phyloP scores from a whole-genome alignment of 2,329 filamentous ascomycete species.

The Sporothrix globosa region DNA sequence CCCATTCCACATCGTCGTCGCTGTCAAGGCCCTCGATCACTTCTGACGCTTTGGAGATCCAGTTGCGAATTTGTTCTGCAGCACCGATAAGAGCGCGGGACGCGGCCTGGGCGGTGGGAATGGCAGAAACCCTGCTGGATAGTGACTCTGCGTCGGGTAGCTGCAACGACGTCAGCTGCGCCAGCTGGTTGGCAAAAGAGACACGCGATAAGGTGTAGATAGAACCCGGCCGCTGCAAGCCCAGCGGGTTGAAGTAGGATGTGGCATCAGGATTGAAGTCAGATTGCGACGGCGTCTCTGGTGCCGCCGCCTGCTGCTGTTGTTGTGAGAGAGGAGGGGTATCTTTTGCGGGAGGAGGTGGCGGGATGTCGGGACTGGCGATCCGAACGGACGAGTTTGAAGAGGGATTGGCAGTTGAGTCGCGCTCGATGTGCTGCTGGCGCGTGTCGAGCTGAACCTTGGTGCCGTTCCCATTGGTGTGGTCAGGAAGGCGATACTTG shows the following conservation, averaged over 20 bases:
- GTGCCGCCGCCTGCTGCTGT: constrained; percentile 15
- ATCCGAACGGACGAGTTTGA: background rate
- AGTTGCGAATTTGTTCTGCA: constrained; percentile 88
- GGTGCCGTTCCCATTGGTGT: constrained; percentile 68
- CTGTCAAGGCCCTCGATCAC: constrained; percentile 88
- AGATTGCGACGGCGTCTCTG: constrained; percentile 40
- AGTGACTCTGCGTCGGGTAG: constrained; percentile 84
- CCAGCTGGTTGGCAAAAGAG: constrained; percentile 91
- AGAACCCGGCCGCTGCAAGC: constrained; percentile 73
- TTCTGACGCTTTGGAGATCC: constrained; percentile 90
- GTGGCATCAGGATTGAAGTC: constrained; percentile 56
- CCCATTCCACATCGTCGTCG: constrained; percentile 98
- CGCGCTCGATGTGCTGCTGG: constrained; percentile 61
- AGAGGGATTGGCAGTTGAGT: constrained; percentile 34
- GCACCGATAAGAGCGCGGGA: constrained; percentile 81
- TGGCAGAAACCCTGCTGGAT: constrained; percentile 79
- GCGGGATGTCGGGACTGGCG: constrained; percentile 39
- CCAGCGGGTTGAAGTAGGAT: constrained; percentile 69
- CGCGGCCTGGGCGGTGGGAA: constrained; percentile 82
- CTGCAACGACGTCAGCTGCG: constrained; percentile 86
- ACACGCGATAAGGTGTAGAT: constrained; percentile 91
- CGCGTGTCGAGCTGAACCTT: constrained; percentile 63
- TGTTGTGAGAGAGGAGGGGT: constrained; percentile 48
- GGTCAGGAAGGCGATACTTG: constrained; percentile 74
- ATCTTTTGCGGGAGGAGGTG: constrained; percentile 58